Evolutionary conservation across 306 rosid genomes (phyloP).

Genomic region (Prunus mira): DNA sequence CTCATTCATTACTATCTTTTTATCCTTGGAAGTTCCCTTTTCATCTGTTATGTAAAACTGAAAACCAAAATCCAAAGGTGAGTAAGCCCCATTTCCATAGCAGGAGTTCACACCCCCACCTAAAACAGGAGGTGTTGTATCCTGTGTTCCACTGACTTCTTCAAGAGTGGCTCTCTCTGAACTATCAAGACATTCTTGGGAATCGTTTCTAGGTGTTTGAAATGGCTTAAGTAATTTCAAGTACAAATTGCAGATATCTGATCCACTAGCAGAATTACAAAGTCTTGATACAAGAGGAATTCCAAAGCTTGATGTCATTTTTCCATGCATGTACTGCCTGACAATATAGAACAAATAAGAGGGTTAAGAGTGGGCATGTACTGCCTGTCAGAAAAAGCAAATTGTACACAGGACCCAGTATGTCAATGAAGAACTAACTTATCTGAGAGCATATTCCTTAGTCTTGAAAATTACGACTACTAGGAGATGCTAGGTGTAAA

Average conservation of each 20-base stretch:
- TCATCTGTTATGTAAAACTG: slow-evolving; percentile 75
- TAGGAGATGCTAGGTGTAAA: not conserved
- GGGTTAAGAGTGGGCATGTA: slow-evolving; percentile 9
- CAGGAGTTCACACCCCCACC: slow-evolving; percentile 31
- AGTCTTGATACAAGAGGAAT: slow-evolving; percentile 74
- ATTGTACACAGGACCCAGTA: not conserved
- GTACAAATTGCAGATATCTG: slow-evolving; percentile 66
- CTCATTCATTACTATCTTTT: slow-evolving; percentile 56
- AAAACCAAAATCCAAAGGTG: slow-evolving; percentile 44
- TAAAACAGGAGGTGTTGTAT: slow-evolving; percentile 24
- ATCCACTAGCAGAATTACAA: slow-evolving; percentile 45
- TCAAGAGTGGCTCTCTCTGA: slow-evolving; percentile 38
- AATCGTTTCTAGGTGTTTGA: slow-evolving; percentile 39
- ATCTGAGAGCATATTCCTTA: not conserved
- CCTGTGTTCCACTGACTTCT: slow-evolving; percentile 42
- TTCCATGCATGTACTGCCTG: slow-evolving; percentile 78
- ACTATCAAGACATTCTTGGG: slow-evolving; percentile 33
- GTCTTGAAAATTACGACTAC: not conserved
- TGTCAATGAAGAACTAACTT: not conserved
- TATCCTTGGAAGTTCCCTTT: slow-evolving; percentile 55
- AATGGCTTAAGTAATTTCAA: slow-evolving; percentile 62
- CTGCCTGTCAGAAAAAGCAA: not conserved
- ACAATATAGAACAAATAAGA: slow-evolving; percentile 33
- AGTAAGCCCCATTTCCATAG: slow-evolving; percentile 35
- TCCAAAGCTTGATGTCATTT: slow-evolving; percentile 64